Evolutionary conservation across 1,139 yeast species (phyloP), one percentile per base, ranked within the genome.

Genomic region (Taiozyma sp.): DNA sequence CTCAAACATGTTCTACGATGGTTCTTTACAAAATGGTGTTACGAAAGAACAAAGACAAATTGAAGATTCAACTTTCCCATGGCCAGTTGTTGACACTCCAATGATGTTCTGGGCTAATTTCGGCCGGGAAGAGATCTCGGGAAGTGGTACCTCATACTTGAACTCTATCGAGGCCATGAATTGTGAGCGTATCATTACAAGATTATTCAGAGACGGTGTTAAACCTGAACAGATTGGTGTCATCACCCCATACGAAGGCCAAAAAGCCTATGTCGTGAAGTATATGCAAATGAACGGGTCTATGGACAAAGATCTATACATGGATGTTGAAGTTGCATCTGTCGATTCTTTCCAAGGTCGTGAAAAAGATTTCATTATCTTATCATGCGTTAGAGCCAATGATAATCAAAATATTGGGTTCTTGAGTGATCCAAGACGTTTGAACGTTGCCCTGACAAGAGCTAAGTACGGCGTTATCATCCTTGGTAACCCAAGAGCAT

Each of bases 331-430:
- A 70, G 92, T 92, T 30, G 90, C 95, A 16, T 86, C 96, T 45
- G 97, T 92, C 39, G 97, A 92, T 71, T 96, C 97, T 1, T 92
- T 92, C 77, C 97, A 92, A 71, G 98, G 98, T 46, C 81, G 97
- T 58, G 98, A 92, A 68, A 92, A 92, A 69, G 96, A 92, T 65
- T 90, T 81, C 63, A 89, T 92, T 54, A 87, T 92, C 50, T 70
- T 92, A 52, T 86, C 96, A 32, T 91, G 97, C 75, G 97, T 91
- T 45, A 80, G 98, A 65, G 93, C 96, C 43, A 91, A 91, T 65
- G 95, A 89, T 52, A 80, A 78, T 48, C 90, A 86, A 61, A 79
- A 78, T 10, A 89, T 92, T 68, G 98, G 98, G 39, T 91, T 92
- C 69, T 77, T 92, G 64, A 81, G 85, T 57, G 97, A 92, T 64